These are phyloP conservation scores for Capsicum pubescens DNA, from an alignment of 257 asterid genomes.

Conservation along the genomic window DNA sequence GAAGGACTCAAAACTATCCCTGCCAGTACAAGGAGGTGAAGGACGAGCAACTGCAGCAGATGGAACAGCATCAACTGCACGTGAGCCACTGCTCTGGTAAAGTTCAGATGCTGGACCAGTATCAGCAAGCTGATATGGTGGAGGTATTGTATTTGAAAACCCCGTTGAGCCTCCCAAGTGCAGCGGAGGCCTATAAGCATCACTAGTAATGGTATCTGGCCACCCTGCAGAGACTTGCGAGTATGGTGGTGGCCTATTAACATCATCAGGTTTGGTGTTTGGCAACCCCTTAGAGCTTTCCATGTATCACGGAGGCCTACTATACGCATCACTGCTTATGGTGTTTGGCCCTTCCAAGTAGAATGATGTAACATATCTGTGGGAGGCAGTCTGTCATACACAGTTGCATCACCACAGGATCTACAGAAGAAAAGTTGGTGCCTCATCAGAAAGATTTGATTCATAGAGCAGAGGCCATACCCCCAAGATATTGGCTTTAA, in stretches of 20 bases:
- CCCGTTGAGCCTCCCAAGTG: background rate
- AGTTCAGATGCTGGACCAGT: background rate
- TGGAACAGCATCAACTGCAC: background rate
- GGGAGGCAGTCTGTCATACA: background rate
- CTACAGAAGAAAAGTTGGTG: background rate
- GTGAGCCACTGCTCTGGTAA: background rate
- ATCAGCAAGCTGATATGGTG: background rate
- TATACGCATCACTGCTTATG: background rate
- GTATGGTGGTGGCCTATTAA: background rate
- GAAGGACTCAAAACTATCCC: slow-evolving; percentile 43
- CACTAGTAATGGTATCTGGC: background rate
- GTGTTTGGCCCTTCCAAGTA: slow-evolving; percentile 15
- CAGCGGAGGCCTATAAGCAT: background rate
- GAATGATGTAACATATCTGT: background rate
- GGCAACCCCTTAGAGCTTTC: background rate
- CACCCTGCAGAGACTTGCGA: background rate
- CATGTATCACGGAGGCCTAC: background rate
- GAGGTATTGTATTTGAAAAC: background rate
- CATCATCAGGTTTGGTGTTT: background rate
- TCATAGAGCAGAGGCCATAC: background rate
- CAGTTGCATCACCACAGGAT: background rate
- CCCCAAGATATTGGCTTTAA: background rate
- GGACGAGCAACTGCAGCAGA: slow-evolving; percentile 1
- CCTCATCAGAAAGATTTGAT: background rate
- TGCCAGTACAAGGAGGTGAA: background rate